phyloP scores from a whole-genome alignment of 495 filamentous ascomycete genomes.

The Podospora pseudocomata region DNA sequence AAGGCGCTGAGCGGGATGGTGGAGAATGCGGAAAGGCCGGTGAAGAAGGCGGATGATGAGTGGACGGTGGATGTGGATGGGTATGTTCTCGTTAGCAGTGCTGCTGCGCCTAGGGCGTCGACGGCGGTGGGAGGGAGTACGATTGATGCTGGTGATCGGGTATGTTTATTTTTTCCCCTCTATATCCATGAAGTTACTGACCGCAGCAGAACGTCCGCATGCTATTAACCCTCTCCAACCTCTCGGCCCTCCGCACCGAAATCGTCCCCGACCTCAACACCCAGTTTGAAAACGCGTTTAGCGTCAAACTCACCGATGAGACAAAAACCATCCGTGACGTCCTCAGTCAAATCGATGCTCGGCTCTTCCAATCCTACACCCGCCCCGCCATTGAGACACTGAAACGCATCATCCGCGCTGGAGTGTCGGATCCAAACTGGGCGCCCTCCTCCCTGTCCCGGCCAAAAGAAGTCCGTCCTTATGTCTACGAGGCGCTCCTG shows the following conservation, averaged over 20 bases:
- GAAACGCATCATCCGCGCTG: constrained; percentile 60
- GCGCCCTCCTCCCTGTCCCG: constrained; percentile 53
- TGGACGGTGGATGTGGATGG: constrained; percentile 51
- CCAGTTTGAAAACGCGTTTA: constrained; percentile 86
- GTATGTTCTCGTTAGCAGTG: constrained; percentile 27
- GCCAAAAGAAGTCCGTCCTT: constrained; percentile 74
- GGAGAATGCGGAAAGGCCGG: constrained; percentile 79
- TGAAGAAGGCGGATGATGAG: constrained; percentile 56
- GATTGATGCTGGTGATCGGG: constrained; percentile 64
- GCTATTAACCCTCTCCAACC: constrained; percentile 87
- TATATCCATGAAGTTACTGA: constrained; percentile 18
- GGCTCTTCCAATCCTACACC: constrained; percentile 88
- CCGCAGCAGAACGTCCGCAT: constrained; percentile 75
- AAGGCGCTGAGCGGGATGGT: constrained; percentile 91
- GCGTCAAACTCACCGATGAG: constrained; percentile 87
- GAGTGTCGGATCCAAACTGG: constrained; percentile 70
- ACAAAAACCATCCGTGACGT: constrained; percentile 84
- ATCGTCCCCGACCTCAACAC: constrained; percentile 77
- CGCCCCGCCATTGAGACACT: constrained; percentile 63
- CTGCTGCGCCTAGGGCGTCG: constrained; percentile 20
- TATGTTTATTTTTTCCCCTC: constrained; percentile 42
- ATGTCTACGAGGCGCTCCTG: constrained; percentile 83
- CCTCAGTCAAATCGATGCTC: constrained; percentile 79
- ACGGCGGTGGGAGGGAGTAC: constrained; percentile 45
- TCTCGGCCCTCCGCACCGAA: constrained; percentile 71